These are phyloP conservation scores for Populus euphratica DNA, from an alignment of 345 rosid species.

Conservation along the genomic window DNA sequence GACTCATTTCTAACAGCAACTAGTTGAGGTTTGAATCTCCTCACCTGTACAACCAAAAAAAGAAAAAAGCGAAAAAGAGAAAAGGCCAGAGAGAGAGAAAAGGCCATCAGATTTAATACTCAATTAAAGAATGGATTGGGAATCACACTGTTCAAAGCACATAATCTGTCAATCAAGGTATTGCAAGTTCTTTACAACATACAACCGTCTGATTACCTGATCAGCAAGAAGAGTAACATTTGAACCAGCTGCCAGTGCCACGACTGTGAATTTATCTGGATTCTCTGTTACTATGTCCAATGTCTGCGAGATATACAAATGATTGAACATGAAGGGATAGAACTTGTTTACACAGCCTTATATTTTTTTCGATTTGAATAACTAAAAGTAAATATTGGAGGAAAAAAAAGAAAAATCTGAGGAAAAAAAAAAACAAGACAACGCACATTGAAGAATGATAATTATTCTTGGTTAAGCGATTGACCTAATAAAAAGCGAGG, in stretches of 20 bases:
- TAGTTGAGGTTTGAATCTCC: constrained; percentile 75
- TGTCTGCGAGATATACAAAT: constrained; percentile 50
- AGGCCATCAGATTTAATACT: background rate
- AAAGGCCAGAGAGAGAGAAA: background rate
- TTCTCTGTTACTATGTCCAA: constrained; percentile 87
- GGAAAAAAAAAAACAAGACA: background rate
- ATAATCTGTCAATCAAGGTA: background rate
- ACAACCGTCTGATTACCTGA: constrained; percentile 49
- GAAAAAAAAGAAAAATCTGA: background rate
- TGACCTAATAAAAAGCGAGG: background rate
- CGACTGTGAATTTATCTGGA: constrained; percentile 82
- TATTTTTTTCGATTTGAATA: no score
- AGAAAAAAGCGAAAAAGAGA: constrained; percentile 8
- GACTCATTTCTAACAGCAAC: constrained; percentile 82
- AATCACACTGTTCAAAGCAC: background rate
- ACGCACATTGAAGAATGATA: background rate
- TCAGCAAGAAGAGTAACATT: constrained; percentile 90
- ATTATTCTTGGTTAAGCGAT: background rate
- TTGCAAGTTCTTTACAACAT: constrained; percentile 3
- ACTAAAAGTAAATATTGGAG: no score
- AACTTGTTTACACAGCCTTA: background rate
- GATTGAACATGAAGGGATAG: background rate
- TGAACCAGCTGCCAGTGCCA: constrained; percentile 95
- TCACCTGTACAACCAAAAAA: constrained; percentile 51
- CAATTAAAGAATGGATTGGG: background rate